These are phyloP conservation scores for Tylopilus felleus DNA, from an alignment of 768 basidiomycete genomes.

Conservation along the genomic window DNA sequence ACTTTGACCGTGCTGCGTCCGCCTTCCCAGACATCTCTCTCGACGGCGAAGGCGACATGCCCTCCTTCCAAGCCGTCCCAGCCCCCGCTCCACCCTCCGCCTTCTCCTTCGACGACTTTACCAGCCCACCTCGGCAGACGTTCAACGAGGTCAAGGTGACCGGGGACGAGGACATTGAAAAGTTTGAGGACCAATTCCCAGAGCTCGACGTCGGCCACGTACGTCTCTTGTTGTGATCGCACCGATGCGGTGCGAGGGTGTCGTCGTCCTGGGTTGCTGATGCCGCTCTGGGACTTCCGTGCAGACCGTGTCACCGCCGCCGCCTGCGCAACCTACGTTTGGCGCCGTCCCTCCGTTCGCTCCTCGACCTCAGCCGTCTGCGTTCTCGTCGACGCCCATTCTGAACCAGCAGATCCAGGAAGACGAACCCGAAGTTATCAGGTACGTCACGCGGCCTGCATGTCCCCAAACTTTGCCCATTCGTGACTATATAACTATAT, in stretches of 20 bases:
- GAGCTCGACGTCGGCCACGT: conserved; percentile 60
- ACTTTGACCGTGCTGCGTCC: conserved; percentile 49
- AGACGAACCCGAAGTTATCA: conserved; percentile 85
- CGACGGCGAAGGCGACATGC: conserved; percentile 60
- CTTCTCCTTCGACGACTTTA: conserved; percentile 71
- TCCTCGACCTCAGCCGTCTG: conserved; percentile 72
- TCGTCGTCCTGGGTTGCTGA: conserved; percentile 6
- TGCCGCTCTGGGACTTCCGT: not conserved
- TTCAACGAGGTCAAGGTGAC: conserved; percentile 72
- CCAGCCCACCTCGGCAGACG: conserved; percentile 38
- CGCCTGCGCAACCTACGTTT: conserved; percentile 38
- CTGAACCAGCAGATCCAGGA: conserved; percentile 64
- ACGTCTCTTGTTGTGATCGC: conserved; percentile 12
- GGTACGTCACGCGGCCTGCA: conserved; percentile 39
- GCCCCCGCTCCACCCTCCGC: conserved; percentile 35
- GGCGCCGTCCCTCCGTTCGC: conserved; percentile 59
- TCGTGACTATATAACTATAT: not conserved
- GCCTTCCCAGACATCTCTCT: conserved; percentile 84
- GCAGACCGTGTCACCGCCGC: conserved; percentile 35
- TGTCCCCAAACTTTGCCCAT: not conserved
- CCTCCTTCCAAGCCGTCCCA: conserved; percentile 36
- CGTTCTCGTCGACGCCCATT: conserved; percentile 70
- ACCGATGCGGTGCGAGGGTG: conserved; percentile 8
- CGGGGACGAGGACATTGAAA: conserved; percentile 80
- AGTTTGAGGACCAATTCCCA: conserved; percentile 84